Conservation (phyloP, 371 early-diverging fungal species). For the Saksenaea vasiformis region DNA sequence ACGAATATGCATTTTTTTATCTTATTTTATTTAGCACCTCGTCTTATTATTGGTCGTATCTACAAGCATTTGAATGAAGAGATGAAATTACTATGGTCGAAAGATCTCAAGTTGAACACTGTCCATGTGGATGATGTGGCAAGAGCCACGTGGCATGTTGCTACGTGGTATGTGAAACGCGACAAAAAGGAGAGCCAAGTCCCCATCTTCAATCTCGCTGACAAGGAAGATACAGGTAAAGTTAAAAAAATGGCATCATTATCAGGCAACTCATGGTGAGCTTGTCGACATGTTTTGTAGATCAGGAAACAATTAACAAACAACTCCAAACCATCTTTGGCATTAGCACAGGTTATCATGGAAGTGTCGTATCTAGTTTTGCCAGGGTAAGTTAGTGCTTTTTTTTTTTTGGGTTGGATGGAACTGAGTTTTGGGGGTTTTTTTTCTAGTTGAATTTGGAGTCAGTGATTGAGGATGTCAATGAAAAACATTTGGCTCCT, state of each 20-base stretch:
- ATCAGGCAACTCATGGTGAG: neutral
- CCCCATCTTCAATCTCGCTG: constrained; percentile 75
- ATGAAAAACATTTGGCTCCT: constrained; percentile 87
- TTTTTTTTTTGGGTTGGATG: neutral
- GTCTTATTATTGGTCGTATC: constrained; percentile 90
- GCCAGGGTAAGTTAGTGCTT: constrained; percentile 63
- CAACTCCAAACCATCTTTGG: constrained; percentile 74
- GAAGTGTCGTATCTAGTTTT: constrained; percentile 75
- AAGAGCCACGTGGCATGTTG: constrained; percentile 75
- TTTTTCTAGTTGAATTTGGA: constrained; percentile 69
- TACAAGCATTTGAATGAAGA: constrained; percentile 79
- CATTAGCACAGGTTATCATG: constrained; percentile 85
- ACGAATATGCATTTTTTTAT: too few relatives aligned
- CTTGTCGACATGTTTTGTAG: constrained; percentile 30
- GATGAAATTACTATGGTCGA: constrained; percentile 92
- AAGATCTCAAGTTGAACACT: constrained; percentile 86
- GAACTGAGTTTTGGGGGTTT: neutral
- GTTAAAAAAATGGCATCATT: neutral
- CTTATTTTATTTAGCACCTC: constrained; percentile 84
- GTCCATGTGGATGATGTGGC: constrained; percentile 91
- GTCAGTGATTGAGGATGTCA: constrained; percentile 85
- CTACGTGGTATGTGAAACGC: constrained; percentile 56
- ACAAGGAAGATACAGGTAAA: constrained; percentile 75
- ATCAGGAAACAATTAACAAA: constrained; percentile 79
- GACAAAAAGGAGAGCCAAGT: constrained; percentile 4